A percentile compares a stretch with the other conserved stretches of the same genome.
Conservation (phyloP, 352 stramenopile species). For the Globisporangium sylvaticum region DNA sequence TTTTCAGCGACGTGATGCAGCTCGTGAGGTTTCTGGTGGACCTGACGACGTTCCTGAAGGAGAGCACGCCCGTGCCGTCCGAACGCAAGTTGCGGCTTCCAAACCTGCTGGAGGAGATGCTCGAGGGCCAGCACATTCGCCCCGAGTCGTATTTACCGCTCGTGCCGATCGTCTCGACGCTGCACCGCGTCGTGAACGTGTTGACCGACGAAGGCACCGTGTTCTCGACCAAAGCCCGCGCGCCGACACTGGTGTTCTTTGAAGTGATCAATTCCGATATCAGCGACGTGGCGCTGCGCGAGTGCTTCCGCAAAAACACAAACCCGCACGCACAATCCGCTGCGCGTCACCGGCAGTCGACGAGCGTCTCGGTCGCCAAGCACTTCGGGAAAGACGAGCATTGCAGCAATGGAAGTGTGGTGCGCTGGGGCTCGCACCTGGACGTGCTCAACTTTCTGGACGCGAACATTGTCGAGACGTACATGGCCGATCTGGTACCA, state of each 20-base stretch:
- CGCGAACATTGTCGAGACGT: constrained; percentile 40
- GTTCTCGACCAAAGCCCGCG: constrained; percentile 66
- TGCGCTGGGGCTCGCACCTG: constrained; percentile 19
- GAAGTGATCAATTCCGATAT: constrained; percentile 41
- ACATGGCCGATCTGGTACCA: constrained; percentile 31
- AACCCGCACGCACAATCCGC: constrained; percentile 12
- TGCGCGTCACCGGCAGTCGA: neutral
- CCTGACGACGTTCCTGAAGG: constrained; percentile 60
- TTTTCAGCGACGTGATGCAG: constrained; percentile 57
- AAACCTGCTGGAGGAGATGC: constrained; percentile 37
- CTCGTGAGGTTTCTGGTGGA: constrained; percentile 61
- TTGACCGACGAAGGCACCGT: constrained; percentile 58
- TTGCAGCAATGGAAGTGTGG: constrained; percentile 1
- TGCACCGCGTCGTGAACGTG: constrained; percentile 49
- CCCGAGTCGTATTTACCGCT: constrained; percentile 52
- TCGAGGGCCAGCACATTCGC: constrained; percentile 37
- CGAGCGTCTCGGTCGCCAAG: neutral
- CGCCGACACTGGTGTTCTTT: constrained; percentile 64
- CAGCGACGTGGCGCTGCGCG: constrained; percentile 18
- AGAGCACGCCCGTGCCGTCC: constrained; percentile 39
- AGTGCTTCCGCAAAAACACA: constrained; percentile 17
- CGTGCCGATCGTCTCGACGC: constrained; percentile 16
- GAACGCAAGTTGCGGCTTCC: constrained; percentile 46
- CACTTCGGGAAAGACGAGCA: neutral
- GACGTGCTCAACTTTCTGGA: constrained; percentile 58